A percentile compares a stretch with the other conserved stretches of the same genome.
phyloP scores from a whole-genome alignment of 2,329 filamentous ascomycete species.

The Aspergillus pseudonomiae region DNA sequence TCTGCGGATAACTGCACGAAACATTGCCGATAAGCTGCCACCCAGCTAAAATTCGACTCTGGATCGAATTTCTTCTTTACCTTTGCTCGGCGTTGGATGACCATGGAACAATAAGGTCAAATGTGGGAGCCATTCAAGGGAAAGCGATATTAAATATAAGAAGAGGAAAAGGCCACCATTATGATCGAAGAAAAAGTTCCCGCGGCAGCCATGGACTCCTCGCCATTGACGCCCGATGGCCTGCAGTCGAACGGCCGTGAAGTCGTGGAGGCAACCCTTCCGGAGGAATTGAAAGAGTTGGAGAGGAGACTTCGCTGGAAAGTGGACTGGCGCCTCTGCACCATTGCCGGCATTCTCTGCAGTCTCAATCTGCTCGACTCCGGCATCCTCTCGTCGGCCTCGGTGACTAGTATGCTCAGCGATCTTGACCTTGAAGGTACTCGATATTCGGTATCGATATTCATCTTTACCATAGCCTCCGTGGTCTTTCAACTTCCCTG shows the following conservation, averaged over 20 bases:
- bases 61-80: not conserved
- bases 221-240: not conserved
- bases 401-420: constrained; percentile 68
- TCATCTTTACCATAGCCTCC: constrained; percentile 71
- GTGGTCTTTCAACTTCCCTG: constrained; percentile 71
- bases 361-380: constrained; percentile 70
- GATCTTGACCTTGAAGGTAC: constrained; percentile 68
- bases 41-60: not conserved
- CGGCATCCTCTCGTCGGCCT: constrained; percentile 69
- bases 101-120: not conserved
- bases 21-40: not conserved
- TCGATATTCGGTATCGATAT: constrained; percentile 70
- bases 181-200: not conserved
- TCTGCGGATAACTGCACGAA: not conserved
- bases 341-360: constrained; percentile 71
- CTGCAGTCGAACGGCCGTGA: not conserved
- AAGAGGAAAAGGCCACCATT: not conserved
- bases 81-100: not conserved
- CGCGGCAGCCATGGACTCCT: not conserved
- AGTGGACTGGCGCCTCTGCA: constrained; percentile 69
- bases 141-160: not conserved
- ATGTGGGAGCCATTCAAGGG: not conserved
- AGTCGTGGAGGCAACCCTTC: constrained; percentile 15
- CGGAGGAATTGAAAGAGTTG: constrained; percentile 30
- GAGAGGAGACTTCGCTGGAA: constrained; percentile 61